Conservation (phyloP, 2,329 filamentous ascomycete genomes). For the Fusarium sp. region DNA sequence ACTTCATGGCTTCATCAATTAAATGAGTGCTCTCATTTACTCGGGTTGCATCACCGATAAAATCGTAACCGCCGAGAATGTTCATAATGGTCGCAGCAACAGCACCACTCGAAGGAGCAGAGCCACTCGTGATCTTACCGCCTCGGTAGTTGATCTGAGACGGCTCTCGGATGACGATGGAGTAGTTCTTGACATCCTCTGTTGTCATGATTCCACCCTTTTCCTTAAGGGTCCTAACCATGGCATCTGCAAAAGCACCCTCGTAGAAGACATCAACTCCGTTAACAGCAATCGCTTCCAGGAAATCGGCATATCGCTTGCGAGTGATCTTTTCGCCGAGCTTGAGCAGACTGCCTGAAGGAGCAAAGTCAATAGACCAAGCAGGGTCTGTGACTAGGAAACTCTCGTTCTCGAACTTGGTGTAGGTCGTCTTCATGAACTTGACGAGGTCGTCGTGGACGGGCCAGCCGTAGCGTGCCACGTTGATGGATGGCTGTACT, state of each 20-base stretch:
- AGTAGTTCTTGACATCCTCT: slow-evolving; percentile 78
- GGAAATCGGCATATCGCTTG: slow-evolving; percentile 77
- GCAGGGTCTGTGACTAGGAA: slow-evolving; percentile 77
- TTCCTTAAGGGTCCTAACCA: slow-evolving; percentile 71
- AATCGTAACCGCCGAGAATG: slow-evolving; percentile 76
- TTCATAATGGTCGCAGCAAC: slow-evolving; percentile 81
- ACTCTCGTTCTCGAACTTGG: slow-evolving; percentile 51
- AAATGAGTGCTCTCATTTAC: slow-evolving; percentile 76
- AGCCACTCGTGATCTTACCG: slow-evolving; percentile 73
- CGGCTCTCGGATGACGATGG: slow-evolving; percentile 69
- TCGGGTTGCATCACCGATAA: slow-evolving; percentile 66
- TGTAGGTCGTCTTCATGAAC: slow-evolving; percentile 69
- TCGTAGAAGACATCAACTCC: slow-evolving; percentile 77
- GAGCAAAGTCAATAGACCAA: slow-evolving; percentile 89
- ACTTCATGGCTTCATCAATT: slow-evolving; percentile 85
- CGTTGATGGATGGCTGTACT: slow-evolving; percentile 74
- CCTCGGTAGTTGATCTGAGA: slow-evolving; percentile 73
- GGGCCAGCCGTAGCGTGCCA: slow-evolving; percentile 78
- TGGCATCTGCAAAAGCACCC: slow-evolving; percentile 76
- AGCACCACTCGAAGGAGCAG: slow-evolving; percentile 78
- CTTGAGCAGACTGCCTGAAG: slow-evolving; percentile 72
- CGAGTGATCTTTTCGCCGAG: slow-evolving; percentile 80
- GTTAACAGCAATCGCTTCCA: slow-evolving; percentile 74
- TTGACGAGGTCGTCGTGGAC: slow-evolving; percentile 76
- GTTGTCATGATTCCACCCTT: slow-evolving; percentile 81